These are phyloP conservation scores for Trametes cubensis DNA, from an alignment of 768 basidiomycete genomes.

Conservation along the genomic window DNA sequence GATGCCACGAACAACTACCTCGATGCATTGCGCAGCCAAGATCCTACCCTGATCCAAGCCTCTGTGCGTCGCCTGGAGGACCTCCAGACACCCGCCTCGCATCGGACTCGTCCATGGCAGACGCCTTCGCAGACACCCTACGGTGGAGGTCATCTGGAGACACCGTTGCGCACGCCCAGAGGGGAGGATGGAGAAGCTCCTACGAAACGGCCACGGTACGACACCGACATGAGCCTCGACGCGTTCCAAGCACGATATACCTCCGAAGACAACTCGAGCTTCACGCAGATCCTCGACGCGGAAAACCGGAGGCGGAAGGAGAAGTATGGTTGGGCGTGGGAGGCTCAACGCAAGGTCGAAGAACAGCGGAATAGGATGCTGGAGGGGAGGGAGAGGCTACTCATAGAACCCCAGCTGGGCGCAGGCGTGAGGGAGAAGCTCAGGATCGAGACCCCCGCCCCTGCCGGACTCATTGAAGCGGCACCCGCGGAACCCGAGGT, in stretches of 20 bases:
- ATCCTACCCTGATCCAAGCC: constrained; percentile 74
- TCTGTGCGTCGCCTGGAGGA: constrained; percentile 77
- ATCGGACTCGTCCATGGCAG: constrained; percentile 37
- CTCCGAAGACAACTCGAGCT: constrained; percentile 97
- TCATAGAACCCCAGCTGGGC: constrained; percentile 67
- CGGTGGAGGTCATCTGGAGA: constrained; percentile 60
- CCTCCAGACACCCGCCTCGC: constrained; percentile 54
- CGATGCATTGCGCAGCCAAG: constrained; percentile 71
- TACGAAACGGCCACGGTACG: constrained; percentile 60
- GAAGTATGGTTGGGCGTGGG: constrained; percentile 91
- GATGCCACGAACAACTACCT: constrained; percentile 89
- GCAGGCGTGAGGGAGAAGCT: constrained; percentile 71
- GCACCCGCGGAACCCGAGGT: constrained; percentile 36
- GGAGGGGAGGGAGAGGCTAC: constrained; percentile 65
- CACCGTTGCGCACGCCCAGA: constrained; percentile 54
- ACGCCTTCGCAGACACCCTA: constrained; percentile 71
- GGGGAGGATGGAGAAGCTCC: constrained; percentile 42
- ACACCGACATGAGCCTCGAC: constrained; percentile 72
- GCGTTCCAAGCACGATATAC: constrained; percentile 90
- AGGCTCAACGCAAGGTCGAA: constrained; percentile 83
- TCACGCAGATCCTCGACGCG: constrained; percentile 87
- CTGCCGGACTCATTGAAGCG: constrained; percentile 55
- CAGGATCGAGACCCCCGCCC: constrained; percentile 59
- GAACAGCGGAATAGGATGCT: constrained; percentile 64
- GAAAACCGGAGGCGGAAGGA: constrained; percentile 85